Evolutionary conservation across 305 asterid genomes (phyloP).

Genomic region (Rubia balearica): DNA sequence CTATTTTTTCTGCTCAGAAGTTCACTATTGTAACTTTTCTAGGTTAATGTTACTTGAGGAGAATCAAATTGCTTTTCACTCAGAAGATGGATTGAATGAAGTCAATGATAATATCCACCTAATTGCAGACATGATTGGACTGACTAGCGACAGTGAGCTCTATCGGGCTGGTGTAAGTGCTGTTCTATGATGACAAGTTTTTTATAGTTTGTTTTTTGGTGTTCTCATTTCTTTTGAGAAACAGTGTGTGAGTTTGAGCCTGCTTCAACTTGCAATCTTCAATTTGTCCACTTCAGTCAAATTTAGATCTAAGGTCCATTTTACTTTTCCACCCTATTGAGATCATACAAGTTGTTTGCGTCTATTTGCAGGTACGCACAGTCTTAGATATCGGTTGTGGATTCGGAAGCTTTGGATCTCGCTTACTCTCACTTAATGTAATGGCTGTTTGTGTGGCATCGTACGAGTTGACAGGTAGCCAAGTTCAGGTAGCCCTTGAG

Average conservation of each 20-base stretch:
- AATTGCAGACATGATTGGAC: slow-evolving; percentile 88
- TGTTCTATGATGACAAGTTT: slow-evolving; percentile 11
- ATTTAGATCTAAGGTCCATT: background rate
- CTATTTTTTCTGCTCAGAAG: slow-evolving; percentile 14
- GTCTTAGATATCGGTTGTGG: slow-evolving; percentile 96
- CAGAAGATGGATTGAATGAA: slow-evolving; percentile 80
- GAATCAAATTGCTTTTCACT: slow-evolving; percentile 89
- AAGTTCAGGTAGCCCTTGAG: slow-evolving; percentile 93
- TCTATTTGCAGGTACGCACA: slow-evolving; percentile 59
- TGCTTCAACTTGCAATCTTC: slow-evolving; percentile 1
- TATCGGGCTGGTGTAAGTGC: slow-evolving; percentile 77
- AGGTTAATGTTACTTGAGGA: slow-evolving; percentile 97
- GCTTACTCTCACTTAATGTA: slow-evolving; percentile 73
- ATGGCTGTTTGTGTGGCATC: slow-evolving; percentile 92
- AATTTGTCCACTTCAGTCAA: background rate
- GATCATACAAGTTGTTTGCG: background rate
- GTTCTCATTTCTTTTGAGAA: background rate
- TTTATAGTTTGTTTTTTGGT: background rate
- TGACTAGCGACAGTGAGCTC: slow-evolving; percentile 75
- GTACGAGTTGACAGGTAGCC: slow-evolving; percentile 92
- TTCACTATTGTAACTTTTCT: slow-evolving; percentile 15
- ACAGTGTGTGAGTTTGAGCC: background rate
- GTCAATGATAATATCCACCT: slow-evolving; percentile 85
- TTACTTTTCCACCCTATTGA: background rate
- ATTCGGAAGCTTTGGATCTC: slow-evolving; percentile 94